phyloP scores from a whole-genome alignment of 345 rosid genomes.

The Hypericum perforatum region DNA sequence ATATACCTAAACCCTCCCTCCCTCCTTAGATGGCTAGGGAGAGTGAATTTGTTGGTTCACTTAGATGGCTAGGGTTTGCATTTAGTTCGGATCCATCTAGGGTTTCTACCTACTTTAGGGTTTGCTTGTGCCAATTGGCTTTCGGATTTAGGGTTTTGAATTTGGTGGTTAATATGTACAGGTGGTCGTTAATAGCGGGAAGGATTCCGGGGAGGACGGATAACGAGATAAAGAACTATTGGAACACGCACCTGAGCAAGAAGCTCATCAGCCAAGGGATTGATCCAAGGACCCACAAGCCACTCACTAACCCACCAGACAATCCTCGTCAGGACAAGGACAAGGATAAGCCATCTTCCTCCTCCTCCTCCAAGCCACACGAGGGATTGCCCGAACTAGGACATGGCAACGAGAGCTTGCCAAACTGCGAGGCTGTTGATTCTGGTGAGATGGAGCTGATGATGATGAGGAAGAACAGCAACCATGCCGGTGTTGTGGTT shows the following conservation, averaged over 20 bases:
- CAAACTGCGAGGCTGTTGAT: neutral
- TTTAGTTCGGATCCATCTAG: no score
- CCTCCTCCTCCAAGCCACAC: neutral
- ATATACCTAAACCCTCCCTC: no score
- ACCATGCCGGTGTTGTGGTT: neutral
- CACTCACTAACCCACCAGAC: neutral
- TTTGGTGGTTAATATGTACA: neutral
- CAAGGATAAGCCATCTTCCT: slow-evolving; percentile 1
- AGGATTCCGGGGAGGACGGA: slow-evolving; percentile 1
- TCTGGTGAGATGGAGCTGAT: neutral
- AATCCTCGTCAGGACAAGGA: neutral
- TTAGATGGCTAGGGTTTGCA: no score
- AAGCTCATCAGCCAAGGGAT: slow-evolving; percentile 4
- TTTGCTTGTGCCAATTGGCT: no score
- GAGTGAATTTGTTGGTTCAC: no score
- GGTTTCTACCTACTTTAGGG: no score
- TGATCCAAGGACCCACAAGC: slow-evolving; percentile 5
- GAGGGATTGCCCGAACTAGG: neutral
- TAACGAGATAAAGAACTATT: slow-evolving; percentile 1
- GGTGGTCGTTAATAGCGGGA: slow-evolving; percentile 5
- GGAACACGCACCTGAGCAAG: slow-evolving; percentile 2
- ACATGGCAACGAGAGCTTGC: neutral
- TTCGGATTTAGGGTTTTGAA: neutral
- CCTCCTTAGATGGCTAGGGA: no score
- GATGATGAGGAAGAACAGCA: neutral